A percentile compares a stretch with the other conserved stretches of the same genome.
These are phyloP conservation scores for Mucor irregularis DNA, from an alignment of 371 early-diverging fungal genomes.

Conservation along the genomic window DNA sequence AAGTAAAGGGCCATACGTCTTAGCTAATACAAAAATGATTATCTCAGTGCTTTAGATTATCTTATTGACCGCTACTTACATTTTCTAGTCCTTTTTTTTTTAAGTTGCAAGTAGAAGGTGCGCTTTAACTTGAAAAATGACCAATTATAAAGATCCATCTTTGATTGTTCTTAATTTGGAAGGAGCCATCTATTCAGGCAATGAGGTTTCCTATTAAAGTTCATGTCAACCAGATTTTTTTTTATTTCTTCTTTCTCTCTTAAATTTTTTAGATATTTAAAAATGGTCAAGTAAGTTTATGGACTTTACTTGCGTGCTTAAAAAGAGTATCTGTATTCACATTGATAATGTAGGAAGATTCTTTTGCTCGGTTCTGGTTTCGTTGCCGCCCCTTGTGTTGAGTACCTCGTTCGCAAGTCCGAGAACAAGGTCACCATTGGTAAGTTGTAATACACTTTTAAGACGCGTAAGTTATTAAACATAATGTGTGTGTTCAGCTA, in stretches of 20 bases:
- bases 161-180: constrained; percentile 14
- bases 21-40: too few relatives aligned
- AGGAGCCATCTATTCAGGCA: constrained; percentile 7
- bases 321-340: not conserved
- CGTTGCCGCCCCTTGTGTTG: constrained; percentile 95
- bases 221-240: not conserved
- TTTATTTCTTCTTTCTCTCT: not conserved
- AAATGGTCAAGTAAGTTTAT: constrained; percentile 22
- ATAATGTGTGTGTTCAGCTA: constrained; percentile 61
- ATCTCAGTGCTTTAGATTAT: too few relatives aligned
- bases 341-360: constrained; percentile 74
- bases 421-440: constrained; percentile 84
- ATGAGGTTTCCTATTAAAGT: not conserved
- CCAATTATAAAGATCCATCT: constrained; percentile 10
- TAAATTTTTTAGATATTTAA: not conserved
- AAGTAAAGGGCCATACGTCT: too few relatives aligned
- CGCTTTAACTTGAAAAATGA: too few relatives aligned
- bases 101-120: too few relatives aligned
- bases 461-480: not conserved
- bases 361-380: constrained; percentile 96
- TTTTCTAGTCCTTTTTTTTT: too few relatives aligned
- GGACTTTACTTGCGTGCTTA: not conserved
- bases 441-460: constrained; percentile 12
- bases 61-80: too few relatives aligned
- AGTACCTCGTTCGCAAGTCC: constrained; percentile 85